These are phyloP conservation scores for Scleroderma bovista DNA, from an alignment of 768 basidiomycete genomes.

Conservation along the genomic window DNA sequence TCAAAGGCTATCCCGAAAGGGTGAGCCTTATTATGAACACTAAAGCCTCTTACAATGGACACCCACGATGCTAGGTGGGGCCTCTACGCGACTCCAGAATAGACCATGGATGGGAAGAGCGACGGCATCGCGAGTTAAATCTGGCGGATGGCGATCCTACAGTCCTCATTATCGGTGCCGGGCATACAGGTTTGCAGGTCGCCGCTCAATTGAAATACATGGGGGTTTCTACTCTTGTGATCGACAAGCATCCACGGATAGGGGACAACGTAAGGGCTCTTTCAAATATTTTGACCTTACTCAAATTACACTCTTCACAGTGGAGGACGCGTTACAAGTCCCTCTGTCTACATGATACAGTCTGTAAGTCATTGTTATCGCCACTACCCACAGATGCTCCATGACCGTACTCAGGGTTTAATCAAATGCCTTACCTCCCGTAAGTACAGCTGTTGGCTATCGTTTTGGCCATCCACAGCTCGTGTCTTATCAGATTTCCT, in stretches of 20 bases:
- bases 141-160: constrained; percentile 45
- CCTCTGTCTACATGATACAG: constrained; percentile 47
- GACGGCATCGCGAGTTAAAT: constrained; percentile 34
- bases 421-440: constrained; percentile 53
- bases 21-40: constrained; percentile 7
- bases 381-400: constrained; percentile 1
- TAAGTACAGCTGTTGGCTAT: constrained; percentile 20
- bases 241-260: constrained; percentile 45
- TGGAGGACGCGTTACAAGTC: constrained; percentile 56
- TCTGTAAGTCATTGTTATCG: constrained; percentile 33
- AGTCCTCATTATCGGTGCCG: constrained; percentile 60
- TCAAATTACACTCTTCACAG: constrained; percentile 10
- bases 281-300: neutral
- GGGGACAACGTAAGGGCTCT: constrained; percentile 37
- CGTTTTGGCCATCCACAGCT: neutral
- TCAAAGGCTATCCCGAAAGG: constrained; percentile 49
- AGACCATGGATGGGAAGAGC: constrained; percentile 48
- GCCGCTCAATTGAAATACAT: constrained; percentile 58
- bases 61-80: constrained; percentile 23
- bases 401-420: constrained; percentile 32
- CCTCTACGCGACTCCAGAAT: constrained; percentile 34
- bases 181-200: constrained; percentile 58
- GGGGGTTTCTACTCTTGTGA: constrained; percentile 46
- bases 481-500: constrained; percentile 39
- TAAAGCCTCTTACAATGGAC: neutral